Evolutionary conservation across 2,329 filamentous ascomycete species (phyloP).

Genomic region (Albifimbria verrucaria): DNA sequence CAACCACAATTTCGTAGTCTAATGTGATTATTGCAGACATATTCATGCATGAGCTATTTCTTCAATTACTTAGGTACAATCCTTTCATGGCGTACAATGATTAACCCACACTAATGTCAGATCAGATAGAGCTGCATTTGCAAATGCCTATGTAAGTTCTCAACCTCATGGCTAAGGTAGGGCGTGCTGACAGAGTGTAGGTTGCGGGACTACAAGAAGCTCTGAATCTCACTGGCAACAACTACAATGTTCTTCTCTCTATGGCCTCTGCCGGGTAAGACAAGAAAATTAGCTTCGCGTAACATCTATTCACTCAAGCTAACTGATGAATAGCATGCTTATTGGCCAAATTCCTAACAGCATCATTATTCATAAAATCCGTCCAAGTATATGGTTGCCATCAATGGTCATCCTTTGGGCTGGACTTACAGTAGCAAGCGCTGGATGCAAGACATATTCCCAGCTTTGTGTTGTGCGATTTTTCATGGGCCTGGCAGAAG

Average conservation of each 20-base stretch:
- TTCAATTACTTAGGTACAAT: conserved; percentile 34
- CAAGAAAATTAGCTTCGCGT: too few relatives aligned
- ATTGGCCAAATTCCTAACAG: conserved; percentile 57
- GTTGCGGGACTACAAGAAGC: conserved; percentile 42
- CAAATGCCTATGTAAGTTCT: conserved; percentile 36
- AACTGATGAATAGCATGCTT: conserved; percentile 21
- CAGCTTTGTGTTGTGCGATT: conserved; percentile 25
- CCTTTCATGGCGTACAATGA: background rate
- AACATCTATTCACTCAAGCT: accelerated
- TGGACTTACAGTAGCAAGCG: conserved; percentile 40
- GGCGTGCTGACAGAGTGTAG: background rate
- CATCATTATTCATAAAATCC: conserved; percentile 56
- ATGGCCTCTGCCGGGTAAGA: conserved; percentile 26
- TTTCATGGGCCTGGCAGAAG: conserved; percentile 23
- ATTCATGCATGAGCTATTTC: conserved; percentile 31
- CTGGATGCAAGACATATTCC: conserved; percentile 23
- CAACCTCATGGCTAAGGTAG: accelerated
- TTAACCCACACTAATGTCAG: background rate
- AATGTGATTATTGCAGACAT: conserved; percentile 16
- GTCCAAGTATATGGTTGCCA: conserved; percentile 57
- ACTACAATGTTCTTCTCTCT: conserved; percentile 25
- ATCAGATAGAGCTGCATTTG: conserved; percentile 19
- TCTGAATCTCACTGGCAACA: conserved; percentile 38
- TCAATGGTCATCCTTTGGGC: conserved; percentile 59
- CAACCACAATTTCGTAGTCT: accelerated